Evolutionary conservation across 1,139 yeast species (phyloP).

Genomic region (Sugiyamaella novakii): DNA sequence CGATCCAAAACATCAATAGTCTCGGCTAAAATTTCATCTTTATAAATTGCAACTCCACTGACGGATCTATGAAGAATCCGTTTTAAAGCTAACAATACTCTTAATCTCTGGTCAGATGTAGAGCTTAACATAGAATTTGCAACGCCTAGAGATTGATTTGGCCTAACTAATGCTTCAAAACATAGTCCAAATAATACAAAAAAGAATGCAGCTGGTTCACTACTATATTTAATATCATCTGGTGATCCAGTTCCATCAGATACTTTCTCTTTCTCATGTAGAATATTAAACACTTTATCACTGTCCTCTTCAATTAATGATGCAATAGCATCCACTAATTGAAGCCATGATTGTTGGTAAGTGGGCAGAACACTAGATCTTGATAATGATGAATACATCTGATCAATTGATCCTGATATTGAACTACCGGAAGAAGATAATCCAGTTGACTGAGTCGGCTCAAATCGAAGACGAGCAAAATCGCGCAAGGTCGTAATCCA

Average conservation of each 20-base stretch:
- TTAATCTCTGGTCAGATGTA: constrained; percentile 38
- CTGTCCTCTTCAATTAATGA: constrained; percentile 59
- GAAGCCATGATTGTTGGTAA: constrained; percentile 74
- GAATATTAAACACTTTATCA: constrained; percentile 46
- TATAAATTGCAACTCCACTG: constrained; percentile 62
- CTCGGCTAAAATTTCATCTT: constrained; percentile 74
- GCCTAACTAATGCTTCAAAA: constrained; percentile 66
- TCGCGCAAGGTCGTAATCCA: constrained; percentile 82
- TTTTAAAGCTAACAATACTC: constrained; percentile 56
- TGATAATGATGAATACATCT: constrained; percentile 40
- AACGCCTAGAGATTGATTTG: constrained; percentile 32
- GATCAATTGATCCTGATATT: constrained; percentile 38
- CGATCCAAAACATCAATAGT: constrained; percentile 76
- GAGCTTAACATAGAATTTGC: constrained; percentile 21
- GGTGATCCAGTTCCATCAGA: constrained; percentile 23
- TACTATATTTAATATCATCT: constrained; percentile 41
- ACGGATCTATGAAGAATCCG: constrained; percentile 60
- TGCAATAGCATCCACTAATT: constrained; percentile 76
- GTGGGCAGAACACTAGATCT: constrained; percentile 46
- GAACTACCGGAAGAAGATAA: constrained; percentile 30
- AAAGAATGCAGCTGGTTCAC: constrained; percentile 72
- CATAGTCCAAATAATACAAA: constrained; percentile 85
- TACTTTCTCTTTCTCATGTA: constrained; percentile 43
- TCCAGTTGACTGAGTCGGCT: constrained; percentile 48
- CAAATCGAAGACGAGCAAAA: constrained; percentile 67